phyloP scores from a whole-genome alignment of 352 stramenopile species.

The Thalassiosira hispida region DNA sequence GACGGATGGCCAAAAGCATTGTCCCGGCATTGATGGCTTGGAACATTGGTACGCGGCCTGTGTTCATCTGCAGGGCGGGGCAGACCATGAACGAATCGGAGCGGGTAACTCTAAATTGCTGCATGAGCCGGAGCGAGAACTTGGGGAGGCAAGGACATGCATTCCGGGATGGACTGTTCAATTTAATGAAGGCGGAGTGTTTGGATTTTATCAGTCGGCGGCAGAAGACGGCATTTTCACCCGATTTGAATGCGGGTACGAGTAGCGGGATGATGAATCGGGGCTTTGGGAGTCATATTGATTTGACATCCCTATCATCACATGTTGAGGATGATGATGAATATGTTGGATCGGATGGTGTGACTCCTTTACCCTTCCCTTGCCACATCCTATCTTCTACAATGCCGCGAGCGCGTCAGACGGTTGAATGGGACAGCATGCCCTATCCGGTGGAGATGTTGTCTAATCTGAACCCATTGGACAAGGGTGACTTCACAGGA shows the following conservation, averaged over 20 bases:
- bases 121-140: slow-evolving; percentile 57
- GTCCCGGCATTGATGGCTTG: slow-evolving; percentile 83
- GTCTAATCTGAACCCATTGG: slow-evolving; percentile 83
- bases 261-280: slow-evolving; percentile 65
- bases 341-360: slow-evolving; percentile 33
- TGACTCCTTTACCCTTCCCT: slow-evolving; percentile 49
- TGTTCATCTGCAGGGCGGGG: slow-evolving; percentile 79
- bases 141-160: slow-evolving; percentile 61
- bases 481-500: slow-evolving; percentile 83
- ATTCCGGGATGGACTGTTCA: slow-evolving; percentile 72
- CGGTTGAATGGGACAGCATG: slow-evolving; percentile 62
- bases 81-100: slow-evolving; percentile 64
- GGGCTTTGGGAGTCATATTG: neutral
- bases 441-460: slow-evolving; percentile 63
- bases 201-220: slow-evolving; percentile 64
- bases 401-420: slow-evolving; percentile 79
- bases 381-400: slow-evolving; percentile 70
- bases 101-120: slow-evolving; percentile 6
- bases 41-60: slow-evolving; percentile 83
- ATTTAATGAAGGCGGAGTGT: slow-evolving; percentile 71
- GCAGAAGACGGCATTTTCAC: slow-evolving; percentile 49
- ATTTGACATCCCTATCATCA: slow-evolving; percentile 16
- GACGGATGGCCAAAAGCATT: slow-evolving; percentile 82
- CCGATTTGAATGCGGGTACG: slow-evolving; percentile 66
- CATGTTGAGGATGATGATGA: slow-evolving; percentile 21